phyloP scores from a whole-genome alignment of 2,329 filamentous ascomycete genomes.

The Colletotrichum sp. region DNA sequence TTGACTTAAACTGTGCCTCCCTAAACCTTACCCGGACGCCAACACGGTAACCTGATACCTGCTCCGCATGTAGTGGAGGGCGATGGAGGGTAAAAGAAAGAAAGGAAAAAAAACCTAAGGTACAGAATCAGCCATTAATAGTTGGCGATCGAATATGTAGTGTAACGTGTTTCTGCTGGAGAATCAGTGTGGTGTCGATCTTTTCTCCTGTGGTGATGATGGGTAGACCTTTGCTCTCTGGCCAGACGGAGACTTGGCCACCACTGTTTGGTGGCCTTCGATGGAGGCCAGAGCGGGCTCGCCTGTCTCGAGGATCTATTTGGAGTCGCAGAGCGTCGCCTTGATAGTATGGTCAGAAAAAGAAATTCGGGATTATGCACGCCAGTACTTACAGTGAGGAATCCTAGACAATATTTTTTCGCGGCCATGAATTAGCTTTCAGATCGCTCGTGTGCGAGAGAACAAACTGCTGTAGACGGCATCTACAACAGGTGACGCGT shows the following conservation, averaged over 20 bases:
- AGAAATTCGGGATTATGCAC: not conserved
- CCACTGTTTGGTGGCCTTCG: not conserved
- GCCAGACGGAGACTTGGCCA: not conserved
- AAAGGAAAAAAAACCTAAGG: slow-evolving; percentile 21
- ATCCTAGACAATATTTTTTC: slow-evolving; percentile 53
- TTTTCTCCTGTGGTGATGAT: slow-evolving; percentile 1
- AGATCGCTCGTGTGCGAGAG: slow-evolving; percentile 83
- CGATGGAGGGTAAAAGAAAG: not conserved
- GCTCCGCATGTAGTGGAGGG: slow-evolving; percentile 13
- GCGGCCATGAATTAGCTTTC: slow-evolving; percentile 60
- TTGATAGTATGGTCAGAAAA: not conserved
- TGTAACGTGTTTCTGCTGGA: slow-evolving; percentile 12
- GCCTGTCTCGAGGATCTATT: not conserved
- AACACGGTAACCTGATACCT: slow-evolving; percentile 1
- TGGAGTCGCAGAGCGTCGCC: not conserved
- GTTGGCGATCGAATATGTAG: slow-evolving; percentile 4
- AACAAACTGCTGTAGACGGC: slow-evolving; percentile 59
- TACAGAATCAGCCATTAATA: slow-evolving; percentile 22
- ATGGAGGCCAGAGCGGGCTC: not conserved
- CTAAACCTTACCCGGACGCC: slow-evolving; percentile 20
- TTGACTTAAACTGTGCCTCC: slow-evolving; percentile 3
- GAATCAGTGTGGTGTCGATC: slow-evolving; percentile 17
- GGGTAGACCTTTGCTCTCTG: slow-evolving; percentile 14
- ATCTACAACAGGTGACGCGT: slow-evolving; percentile 94
- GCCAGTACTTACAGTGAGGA: not conserved